phyloP scores from a whole-genome alignment of 2,329 filamentous ascomycete species.

The Botrytis elliptica region DNA sequence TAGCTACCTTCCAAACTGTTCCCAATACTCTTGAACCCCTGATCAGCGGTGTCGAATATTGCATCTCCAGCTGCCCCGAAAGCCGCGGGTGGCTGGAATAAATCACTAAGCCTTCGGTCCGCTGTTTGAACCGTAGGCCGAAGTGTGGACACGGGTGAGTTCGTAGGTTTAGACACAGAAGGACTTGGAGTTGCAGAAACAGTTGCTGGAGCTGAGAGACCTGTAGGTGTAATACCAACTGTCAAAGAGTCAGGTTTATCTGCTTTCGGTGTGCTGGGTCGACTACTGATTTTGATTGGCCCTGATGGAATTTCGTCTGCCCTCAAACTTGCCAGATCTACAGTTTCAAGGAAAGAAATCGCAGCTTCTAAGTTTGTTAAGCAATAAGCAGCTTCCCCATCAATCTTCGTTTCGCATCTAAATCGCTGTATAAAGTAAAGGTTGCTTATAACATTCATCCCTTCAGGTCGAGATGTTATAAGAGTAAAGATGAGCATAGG shows the following conservation, averaged over 20 bases:
- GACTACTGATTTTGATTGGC: constrained; percentile 55
- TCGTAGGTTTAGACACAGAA: constrained; percentile 39
- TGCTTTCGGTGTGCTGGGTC: constrained; percentile 48
- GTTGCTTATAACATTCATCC: constrained; percentile 88
- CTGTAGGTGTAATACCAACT: constrained; percentile 38
- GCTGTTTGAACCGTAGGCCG: constrained; percentile 47
- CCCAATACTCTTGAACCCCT: constrained; percentile 87
- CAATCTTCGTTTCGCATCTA: constrained; percentile 78
- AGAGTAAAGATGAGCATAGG: constrained; percentile 95
- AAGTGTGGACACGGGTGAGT: constrained; percentile 37
- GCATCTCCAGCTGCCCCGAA: constrained; percentile 82
- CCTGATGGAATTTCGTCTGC: constrained; percentile 74
- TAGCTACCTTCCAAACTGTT: constrained; percentile 89
- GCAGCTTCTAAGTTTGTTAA: constrained; percentile 94
- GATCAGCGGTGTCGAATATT: constrained; percentile 84
- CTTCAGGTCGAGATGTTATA: constrained; percentile 83
- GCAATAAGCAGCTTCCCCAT: constrained; percentile 94
- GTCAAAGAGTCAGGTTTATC: constrained; percentile 34
- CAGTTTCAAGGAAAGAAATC: constrained; percentile 90
- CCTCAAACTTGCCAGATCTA: constrained; percentile 85
- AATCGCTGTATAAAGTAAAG: constrained; percentile 93
- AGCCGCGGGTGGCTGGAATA: constrained; percentile 81
- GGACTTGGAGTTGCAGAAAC: constrained; percentile 35
- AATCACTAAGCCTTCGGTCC: constrained; percentile 76
- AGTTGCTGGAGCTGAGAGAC: constrained; percentile 28